A percentile compares a stretch with the other conserved stretches of the same genome.
phyloP scores from a whole-genome alignment of 1,284 basidiomycete species.

The Pyrrhoderma lamaoense region DNA sequence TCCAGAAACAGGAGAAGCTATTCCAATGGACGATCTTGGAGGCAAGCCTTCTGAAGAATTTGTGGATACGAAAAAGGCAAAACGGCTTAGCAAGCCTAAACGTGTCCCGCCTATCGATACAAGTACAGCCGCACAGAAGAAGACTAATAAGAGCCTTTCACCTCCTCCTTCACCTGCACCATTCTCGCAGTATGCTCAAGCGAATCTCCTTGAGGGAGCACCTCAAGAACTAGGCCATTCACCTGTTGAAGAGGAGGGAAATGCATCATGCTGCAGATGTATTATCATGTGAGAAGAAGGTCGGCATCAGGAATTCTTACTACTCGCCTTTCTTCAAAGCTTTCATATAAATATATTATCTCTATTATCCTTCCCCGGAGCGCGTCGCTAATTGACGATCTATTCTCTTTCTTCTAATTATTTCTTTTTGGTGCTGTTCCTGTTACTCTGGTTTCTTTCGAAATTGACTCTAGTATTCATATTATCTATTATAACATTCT shows the following conservation, averaged over 20 bases:
- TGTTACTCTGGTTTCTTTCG: too few species aligned
- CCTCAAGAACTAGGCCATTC: neutral
- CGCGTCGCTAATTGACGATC: too few species aligned
- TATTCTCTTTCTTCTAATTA: too few species aligned
- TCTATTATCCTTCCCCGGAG: too few species aligned
- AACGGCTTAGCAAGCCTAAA: slow-evolving; percentile 18
- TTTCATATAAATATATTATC: too few species aligned
- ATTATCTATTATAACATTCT: too few species aligned
- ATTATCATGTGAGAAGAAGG: slow-evolving; percentile 19
- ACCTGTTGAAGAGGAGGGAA: slow-evolving; percentile 8
- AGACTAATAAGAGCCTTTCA: slow-evolving; percentile 15
- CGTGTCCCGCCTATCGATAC: slow-evolving; percentile 17
- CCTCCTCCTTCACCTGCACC: slow-evolving; percentile 47
- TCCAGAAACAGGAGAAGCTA: slow-evolving; percentile 35
- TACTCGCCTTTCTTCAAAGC: too few species aligned
- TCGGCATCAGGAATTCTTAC: too few species aligned
- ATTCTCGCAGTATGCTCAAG: slow-evolving; percentile 44
- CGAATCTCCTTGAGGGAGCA: neutral
- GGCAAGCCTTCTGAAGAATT: slow-evolving; percentile 34
- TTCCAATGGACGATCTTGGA: slow-evolving; percentile 41
- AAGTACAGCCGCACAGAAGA: slow-evolving; percentile 1
- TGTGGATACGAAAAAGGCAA: slow-evolving; percentile 33
- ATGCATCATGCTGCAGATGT: slow-evolving; percentile 15
- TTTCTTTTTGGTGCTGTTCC: too few species aligned
- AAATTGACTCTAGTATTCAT: too few species aligned